Evolutionary conservation across 352 stramenopile species (phyloP).

Genomic region (Pythium periplocum): DNA sequence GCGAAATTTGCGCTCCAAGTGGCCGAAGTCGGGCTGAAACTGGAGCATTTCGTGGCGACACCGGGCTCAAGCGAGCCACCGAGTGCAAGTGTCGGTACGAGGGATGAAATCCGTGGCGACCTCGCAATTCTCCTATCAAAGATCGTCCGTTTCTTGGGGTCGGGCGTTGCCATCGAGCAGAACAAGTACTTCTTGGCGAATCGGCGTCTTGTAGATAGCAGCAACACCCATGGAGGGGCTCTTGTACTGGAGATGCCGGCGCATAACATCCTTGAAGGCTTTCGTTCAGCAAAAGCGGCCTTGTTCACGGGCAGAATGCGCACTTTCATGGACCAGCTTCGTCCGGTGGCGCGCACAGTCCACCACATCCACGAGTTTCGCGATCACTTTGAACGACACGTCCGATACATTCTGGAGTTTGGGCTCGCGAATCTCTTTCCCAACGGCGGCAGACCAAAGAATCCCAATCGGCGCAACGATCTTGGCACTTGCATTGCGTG

Average conservation of each 20-base stretch:
- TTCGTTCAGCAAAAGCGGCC: conserved; percentile 37
- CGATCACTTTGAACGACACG: conserved; percentile 35
- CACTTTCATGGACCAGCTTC: conserved; percentile 38
- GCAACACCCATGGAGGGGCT: conserved; percentile 21
- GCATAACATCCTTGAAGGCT: conserved; percentile 41
- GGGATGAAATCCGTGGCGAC: conserved; percentile 21
- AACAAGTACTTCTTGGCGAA: conserved; percentile 52
- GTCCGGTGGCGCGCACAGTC: conserved; percentile 34
- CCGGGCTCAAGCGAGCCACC: background rate
- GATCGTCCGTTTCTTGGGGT: conserved; percentile 50
- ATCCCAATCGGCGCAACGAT: conserved; percentile 20
- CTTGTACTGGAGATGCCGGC: conserved; percentile 37
- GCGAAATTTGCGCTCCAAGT: conserved; percentile 35
- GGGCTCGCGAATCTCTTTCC: conserved; percentile 61
- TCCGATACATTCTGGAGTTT: conserved; percentile 50
- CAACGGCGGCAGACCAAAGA: conserved; percentile 29
- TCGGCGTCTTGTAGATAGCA: conserved; percentile 25
- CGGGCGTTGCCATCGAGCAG: conserved; percentile 51
- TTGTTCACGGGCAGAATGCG: conserved; percentile 36
- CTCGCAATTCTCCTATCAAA: conserved; percentile 48
- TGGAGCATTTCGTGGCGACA: conserved; percentile 35
- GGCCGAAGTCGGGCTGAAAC: conserved; percentile 43
- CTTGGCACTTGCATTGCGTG: conserved; percentile 60
- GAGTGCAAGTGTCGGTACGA: conserved; percentile 14
- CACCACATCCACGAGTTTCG: conserved; percentile 34